Evolutionary conservation across 768 basidiomycete genomes (phyloP).

Genomic region (Sarcodon sp.): DNA sequence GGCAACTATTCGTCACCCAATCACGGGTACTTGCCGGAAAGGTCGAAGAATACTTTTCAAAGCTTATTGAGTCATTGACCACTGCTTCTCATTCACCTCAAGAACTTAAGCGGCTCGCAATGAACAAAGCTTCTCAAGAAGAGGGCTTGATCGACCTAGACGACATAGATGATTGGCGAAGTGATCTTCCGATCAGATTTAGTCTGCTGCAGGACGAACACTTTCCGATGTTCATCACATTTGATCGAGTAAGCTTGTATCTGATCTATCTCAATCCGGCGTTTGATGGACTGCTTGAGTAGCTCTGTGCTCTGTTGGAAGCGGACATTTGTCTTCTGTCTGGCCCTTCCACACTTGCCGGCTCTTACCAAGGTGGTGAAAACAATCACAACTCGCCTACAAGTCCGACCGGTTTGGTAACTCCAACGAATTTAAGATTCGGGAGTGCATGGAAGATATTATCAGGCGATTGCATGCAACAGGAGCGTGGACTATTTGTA

Average conservation of each 20-base stretch:
- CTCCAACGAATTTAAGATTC: background rate
- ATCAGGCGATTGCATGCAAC: constrained; percentile 1
- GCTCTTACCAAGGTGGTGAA: background rate
- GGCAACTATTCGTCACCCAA: constrained; percentile 65
- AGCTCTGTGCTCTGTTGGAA: constrained; percentile 39
- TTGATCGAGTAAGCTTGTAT: constrained; percentile 34
- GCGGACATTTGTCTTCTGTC: constrained; percentile 21
- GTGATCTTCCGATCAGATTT: constrained; percentile 35
- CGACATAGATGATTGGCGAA: constrained; percentile 26
- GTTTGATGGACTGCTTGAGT: background rate
- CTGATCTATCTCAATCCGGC: background rate
- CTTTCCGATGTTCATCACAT: constrained; percentile 62
- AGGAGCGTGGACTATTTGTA: constrained; percentile 14
- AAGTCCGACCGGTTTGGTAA: background rate
- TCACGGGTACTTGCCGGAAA: constrained; percentile 53
- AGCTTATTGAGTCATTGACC: constrained; percentile 31
- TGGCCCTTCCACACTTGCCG: background rate
- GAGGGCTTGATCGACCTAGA: constrained; percentile 25
- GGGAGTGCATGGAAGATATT: background rate
- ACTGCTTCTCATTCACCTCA: constrained; percentile 21
- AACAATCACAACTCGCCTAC: background rate
- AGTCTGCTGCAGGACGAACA: constrained; percentile 44
- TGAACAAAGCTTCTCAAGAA: constrained; percentile 8
- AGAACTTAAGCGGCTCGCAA: constrained; percentile 19
- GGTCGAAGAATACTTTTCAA: constrained; percentile 54